Evolutionary conservation across 2,329 filamentous ascomycete genomes (phyloP).

Genomic region (Fusarium setosum): DNA sequence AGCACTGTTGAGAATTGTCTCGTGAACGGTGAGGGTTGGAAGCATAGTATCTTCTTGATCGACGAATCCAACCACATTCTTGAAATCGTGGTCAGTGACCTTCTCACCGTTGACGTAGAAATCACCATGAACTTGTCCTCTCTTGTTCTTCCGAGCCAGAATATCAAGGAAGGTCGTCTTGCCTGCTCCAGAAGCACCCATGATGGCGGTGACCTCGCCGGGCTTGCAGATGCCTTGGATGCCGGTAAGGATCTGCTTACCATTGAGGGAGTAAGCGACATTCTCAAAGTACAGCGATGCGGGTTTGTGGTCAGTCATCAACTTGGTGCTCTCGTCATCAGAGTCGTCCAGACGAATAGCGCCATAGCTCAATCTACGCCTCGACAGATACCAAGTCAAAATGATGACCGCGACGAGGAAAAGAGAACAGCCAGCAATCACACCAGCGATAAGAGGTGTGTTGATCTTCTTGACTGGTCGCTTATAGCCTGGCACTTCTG

Average conservation of each 20-base stretch:
- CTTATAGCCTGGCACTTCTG: conserved; percentile 91
- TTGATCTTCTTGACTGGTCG: conserved; percentile 95
- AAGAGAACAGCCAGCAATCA: conserved; percentile 87
- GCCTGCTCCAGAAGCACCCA: conserved; percentile 96
- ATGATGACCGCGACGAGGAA: conserved; percentile 91
- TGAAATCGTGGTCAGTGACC: conserved; percentile 85
- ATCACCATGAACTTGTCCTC: conserved; percentile 80
- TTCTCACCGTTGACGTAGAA: conserved; percentile 96
- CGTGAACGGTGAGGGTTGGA: conserved; percentile 94
- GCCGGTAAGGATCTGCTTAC: conserved; percentile 83
- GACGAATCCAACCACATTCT: conserved; percentile 93
- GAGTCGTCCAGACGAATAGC: conserved; percentile 88
- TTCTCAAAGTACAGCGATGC: conserved; percentile 90
- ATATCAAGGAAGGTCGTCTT: conserved; percentile 99
- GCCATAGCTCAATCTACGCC: conserved; percentile 76
- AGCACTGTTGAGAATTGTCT: conserved; percentile 96
- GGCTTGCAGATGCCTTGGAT: conserved; percentile 91
- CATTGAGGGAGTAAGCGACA: conserved; percentile 87
- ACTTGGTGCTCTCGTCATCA: conserved; percentile 86
- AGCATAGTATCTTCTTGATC: conserved; percentile 99
- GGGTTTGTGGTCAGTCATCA: conserved; percentile 92
- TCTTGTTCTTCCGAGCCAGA: conserved; percentile 95
- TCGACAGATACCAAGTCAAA: conserved; percentile 86
- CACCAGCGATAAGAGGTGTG: conserved; percentile 92
- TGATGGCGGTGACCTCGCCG: conserved; percentile 96